Conservation (phyloP, 2,329 filamentous ascomycete genomes). For the Venturiaceae sp. region DNA sequence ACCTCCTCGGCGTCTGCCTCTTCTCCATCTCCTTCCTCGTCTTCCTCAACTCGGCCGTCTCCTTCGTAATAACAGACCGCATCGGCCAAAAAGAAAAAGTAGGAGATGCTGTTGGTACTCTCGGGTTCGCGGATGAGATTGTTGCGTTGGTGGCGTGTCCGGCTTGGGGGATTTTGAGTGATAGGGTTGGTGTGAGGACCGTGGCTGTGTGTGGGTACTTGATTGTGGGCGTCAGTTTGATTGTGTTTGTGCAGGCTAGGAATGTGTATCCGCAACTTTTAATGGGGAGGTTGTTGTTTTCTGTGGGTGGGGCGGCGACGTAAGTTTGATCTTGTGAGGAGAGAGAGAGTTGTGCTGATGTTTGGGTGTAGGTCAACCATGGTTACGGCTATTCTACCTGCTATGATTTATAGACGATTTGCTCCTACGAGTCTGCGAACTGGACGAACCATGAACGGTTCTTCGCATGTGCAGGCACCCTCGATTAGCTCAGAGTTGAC, state of each 20-base stretch:
- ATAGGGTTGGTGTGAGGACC: constrained; percentile 61
- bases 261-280: constrained; percentile 86
- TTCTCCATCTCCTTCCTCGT: constrained; percentile 86
- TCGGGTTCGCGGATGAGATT: constrained; percentile 77
- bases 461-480: constrained; percentile 49
- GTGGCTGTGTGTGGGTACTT: constrained; percentile 64
- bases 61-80: constrained; percentile 76
- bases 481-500: constrained; percentile 67
- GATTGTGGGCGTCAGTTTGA: constrained; percentile 68
- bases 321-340: constrained; percentile 25
- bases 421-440: constrained; percentile 16
- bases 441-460: constrained; percentile 24
- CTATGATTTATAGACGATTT: constrained; percentile 38
- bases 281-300: constrained; percentile 77
- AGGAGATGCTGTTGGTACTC: constrained; percentile 71
- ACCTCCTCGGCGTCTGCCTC: constrained; percentile 71
- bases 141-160: constrained; percentile 75
- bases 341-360: background rate
- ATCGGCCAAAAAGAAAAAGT: constrained; percentile 65
- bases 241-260: constrained; percentile 72
- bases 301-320: constrained; percentile 82
- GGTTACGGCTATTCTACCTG: constrained; percentile 90
- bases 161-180: constrained; percentile 67
- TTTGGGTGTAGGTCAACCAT: constrained; percentile 65
- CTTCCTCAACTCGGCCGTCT: constrained; percentile 76